Base-by-base conservation (phyloP, 1,284 basidiomycete species). In the Bjerkandera adusta region DNA sequence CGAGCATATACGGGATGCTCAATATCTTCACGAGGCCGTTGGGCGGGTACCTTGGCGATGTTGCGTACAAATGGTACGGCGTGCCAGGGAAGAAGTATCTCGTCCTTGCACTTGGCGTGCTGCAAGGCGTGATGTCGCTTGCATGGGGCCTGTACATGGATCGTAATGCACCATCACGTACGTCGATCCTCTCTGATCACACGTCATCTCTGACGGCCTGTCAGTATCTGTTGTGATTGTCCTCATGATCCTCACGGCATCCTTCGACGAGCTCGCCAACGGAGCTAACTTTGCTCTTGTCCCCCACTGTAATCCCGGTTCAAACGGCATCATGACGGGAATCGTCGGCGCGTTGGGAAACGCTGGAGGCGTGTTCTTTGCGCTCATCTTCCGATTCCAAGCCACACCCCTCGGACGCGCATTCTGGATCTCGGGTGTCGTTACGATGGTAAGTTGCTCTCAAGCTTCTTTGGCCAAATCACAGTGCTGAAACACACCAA, bases 301-400 rank as follows among this genome's bases (percentile, higher is more conserved):
- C 7, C 49, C 49, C 63, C 27, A 61, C 51, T 66, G 44, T 37
- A 43, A 47, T 21, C 60, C 63, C 62, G 58, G 60, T 24, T 65
- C 61, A 4, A 69, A 68, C 30, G 67, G 67, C 3, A 58, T 68
- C 40, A 68, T 68, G 70, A 72, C 68, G 21, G 78, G 79, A 3
- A 60, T 79, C 18, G 77, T 79, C 0, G 79, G 79, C 3, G 70
- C 62, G 3, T 67, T 72, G 44, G 79, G 79, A 10, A 80, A 79
- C 52, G 52, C 78, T 1, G 79, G 79, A 3, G 79, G 79, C 1
- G 66, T 81, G 22, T 36, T 75, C 16, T 79, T 73, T 35, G 71
- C 75, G 2, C 55, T 78, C 1, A 59, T 77, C 12, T 79, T 77
- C 54, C 66, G 78, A n/a, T 77, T 75, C 63, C 72, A 73, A 43